Conservation (phyloP, 2,329 filamentous ascomycete species). For the Purpureocillium lavendulum region DNA sequence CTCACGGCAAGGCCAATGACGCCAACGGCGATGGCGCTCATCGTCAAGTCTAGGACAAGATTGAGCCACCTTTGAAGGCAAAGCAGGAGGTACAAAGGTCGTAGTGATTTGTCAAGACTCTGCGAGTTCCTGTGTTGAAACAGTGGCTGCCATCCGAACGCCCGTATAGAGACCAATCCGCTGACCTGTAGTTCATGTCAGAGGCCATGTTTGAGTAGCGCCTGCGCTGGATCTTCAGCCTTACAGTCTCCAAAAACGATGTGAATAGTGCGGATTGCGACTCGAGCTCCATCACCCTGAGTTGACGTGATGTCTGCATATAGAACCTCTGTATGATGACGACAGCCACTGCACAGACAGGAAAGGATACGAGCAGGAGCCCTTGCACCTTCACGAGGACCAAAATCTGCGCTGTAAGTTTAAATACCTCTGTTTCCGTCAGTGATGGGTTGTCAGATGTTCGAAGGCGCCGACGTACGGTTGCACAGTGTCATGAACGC, state of each 20-base stretch:
- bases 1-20: constrained; percentile 28
- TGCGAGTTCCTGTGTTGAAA: background rate
- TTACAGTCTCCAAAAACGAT: constrained; percentile 28
- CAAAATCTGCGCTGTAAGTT: constrained; percentile 30
- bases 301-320: constrained; percentile 46
- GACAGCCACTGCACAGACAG: constrained; percentile 13
- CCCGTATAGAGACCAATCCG: constrained; percentile 3
- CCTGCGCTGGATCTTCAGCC: background rate
- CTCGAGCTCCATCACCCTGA: constrained; percentile 47
- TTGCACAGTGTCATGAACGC: constrained; percentile 22
- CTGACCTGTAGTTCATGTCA: background rate
- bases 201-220: background rate
- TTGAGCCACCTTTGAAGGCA: constrained; percentile 39
- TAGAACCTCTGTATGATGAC: constrained; percentile 16
- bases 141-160: constrained; percentile 14
- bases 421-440: constrained; percentile 21
- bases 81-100: constrained; percentile 27
- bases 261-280: constrained; percentile 38
- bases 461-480: background rate
- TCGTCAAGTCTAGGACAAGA: constrained; percentile 23
- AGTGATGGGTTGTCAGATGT: background rate
- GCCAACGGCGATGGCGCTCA: constrained; percentile 21
- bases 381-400: constrained; percentile 37
- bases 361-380: constrained; percentile 34
- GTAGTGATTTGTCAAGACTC: background rate